These are phyloP conservation scores for Phylloporus arenicola DNA, from an alignment of 768 basidiomycete genomes.

Conservation along the genomic window DNA sequence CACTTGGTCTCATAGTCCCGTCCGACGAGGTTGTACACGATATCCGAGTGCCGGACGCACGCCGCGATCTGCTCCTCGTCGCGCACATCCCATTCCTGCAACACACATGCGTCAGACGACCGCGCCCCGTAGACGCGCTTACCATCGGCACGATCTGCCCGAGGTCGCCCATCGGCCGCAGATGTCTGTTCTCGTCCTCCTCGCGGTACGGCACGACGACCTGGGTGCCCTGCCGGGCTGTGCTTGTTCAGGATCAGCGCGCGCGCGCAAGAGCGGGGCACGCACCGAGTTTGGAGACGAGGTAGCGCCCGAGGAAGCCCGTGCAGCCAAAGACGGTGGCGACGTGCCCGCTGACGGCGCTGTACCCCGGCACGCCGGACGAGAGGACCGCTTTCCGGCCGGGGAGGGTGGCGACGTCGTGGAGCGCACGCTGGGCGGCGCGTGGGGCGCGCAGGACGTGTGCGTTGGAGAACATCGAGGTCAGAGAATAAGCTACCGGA, in stretches of 20 bases:
- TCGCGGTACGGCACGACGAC: constrained; percentile 94
- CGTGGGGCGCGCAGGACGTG: constrained; percentile 44
- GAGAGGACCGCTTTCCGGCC: constrained; percentile 62
- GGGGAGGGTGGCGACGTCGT: constrained; percentile 64
- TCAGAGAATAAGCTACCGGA: constrained; percentile 18
- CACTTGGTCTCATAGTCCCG: constrained; percentile 96
- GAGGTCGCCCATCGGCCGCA: constrained; percentile 93
- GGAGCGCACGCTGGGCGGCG: constrained; percentile 56
- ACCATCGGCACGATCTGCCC: constrained; percentile 97
- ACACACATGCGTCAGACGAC: constrained; percentile 11
- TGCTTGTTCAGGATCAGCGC: constrained; percentile 20
- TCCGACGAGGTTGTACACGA: constrained; percentile 93
- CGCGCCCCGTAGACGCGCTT: constrained; percentile 12
- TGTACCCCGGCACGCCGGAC: constrained; percentile 77
- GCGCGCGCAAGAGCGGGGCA: background rate
- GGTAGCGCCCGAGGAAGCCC: constrained; percentile 90
- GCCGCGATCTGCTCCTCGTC: constrained; percentile 89
- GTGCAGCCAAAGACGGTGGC: constrained; percentile 98
- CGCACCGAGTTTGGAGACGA: constrained; percentile 88
- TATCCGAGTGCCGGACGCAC: constrained; percentile 90
- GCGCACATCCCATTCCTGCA: constrained; percentile 92
- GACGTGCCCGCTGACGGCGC: constrained; percentile 82
- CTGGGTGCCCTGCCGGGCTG: constrained; percentile 88
- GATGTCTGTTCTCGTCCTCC: constrained; percentile 83
- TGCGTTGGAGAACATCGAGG: constrained; percentile 41